A percentile compares a stretch with the other conserved stretches of the same genome.
These are phyloP conservation scores for Euphorbia pulcherrima DNA, from an alignment of 345 rosid species.

Conservation along the genomic window DNA sequence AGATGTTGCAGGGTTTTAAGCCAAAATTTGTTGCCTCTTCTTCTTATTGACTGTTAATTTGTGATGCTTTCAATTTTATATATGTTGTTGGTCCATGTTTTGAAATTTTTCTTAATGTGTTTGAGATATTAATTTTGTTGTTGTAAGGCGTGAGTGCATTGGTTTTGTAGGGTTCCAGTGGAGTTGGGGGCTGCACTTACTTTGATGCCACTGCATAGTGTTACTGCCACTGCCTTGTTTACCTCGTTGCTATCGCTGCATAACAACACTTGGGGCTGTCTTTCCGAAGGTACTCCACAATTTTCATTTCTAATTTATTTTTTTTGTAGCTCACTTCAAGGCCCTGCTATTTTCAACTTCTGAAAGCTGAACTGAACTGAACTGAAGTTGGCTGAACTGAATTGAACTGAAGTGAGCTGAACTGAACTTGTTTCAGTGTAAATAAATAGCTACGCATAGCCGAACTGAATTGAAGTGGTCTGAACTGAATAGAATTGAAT, in stretches of 20 bases:
- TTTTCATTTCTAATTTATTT: not conserved
- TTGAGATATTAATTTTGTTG: not conserved
- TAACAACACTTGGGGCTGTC: conserved; percentile 75
- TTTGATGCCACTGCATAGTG: conserved; percentile 75
- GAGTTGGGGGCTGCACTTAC: conserved; percentile 73
- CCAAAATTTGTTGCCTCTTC: not conserved
- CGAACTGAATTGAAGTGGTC: no score
- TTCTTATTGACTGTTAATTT: not conserved
- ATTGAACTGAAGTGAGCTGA: no score
- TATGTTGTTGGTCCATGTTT: not conserved
- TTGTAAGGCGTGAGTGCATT: not conserved
- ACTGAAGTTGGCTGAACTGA: no score
- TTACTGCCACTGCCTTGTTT: conserved; percentile 80
- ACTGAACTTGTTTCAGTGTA: no score
- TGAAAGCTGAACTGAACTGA: no score
- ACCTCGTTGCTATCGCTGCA: conserved; percentile 77
- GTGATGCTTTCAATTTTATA: not conserved
- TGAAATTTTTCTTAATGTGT: no score
- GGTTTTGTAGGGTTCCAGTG: conserved; percentile 53
- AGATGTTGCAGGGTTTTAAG: not conserved
- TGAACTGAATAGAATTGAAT: no score
- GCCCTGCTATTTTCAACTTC: no score
- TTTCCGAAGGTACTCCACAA: conserved; percentile 65
- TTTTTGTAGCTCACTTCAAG: no score
- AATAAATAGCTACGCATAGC: no score